Percentiles rank a stretch among this genome's conserved stretches.
Evolutionary conservation across 2,329 filamentous ascomycete species (phyloP).

Genomic region (Colletotrichum gigasporum): DNA sequence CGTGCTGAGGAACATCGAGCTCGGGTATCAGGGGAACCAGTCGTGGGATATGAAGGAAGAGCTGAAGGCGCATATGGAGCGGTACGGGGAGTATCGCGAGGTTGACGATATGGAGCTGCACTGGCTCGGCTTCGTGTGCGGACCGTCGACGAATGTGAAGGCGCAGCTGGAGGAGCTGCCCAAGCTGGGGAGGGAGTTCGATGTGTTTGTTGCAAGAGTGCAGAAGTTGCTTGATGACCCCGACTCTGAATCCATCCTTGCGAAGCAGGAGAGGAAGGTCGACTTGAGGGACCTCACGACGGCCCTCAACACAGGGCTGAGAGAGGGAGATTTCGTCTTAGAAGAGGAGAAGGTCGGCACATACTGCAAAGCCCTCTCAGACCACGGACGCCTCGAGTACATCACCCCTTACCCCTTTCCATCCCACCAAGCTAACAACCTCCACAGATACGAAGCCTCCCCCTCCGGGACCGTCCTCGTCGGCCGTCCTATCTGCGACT

Average conservation of each 20-base stretch:
- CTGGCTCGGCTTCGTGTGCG: conserved; percentile 25
- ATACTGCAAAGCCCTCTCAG: conserved; percentile 36
- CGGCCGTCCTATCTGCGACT: conserved; percentile 36
- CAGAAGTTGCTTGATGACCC: conserved; percentile 43
- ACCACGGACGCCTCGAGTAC: conserved; percentile 38
- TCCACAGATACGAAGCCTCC: neutral
- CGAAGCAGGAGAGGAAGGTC: neutral
- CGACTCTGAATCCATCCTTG: conserved; percentile 36
- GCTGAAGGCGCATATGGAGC: neutral
- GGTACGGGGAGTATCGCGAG: neutral
- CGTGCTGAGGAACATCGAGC: conserved; percentile 32
- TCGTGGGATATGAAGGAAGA: conserved; percentile 17
- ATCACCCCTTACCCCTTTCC: neutral
- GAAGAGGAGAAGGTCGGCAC: conserved; percentile 38
- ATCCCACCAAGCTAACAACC: neutral
- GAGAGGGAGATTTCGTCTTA: conserved; percentile 4
- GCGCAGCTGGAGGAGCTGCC: conserved; percentile 33
- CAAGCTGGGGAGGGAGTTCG: conserved; percentile 31
- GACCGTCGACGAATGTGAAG: conserved; percentile 34
- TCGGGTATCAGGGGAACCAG: neutral
- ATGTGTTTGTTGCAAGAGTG: conserved; percentile 43
- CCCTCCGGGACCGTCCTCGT: conserved; percentile 35
- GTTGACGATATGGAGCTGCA: conserved; percentile 15
- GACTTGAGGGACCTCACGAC: neutral
- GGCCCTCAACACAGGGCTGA: neutral